Evolutionary conservation across 129 eudicot genomes (phyloP), one percentile per base, ranked within the genome.

Genomic region (Pseudognaphalium luteoalbum): DNA sequence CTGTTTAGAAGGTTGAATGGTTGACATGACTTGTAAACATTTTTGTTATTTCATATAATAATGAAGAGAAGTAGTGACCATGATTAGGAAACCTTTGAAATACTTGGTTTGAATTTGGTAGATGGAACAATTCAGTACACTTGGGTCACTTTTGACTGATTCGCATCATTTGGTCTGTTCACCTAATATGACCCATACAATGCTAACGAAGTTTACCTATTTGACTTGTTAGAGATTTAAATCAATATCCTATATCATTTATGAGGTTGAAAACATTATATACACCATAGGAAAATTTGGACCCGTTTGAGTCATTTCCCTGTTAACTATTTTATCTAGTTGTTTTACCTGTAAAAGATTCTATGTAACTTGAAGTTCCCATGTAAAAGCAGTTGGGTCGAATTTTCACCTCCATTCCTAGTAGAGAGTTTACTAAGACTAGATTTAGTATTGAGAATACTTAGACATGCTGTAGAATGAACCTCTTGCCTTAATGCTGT

Each of bases 381-480:
- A 44, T 11, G 15, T 16, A 44, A 44, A 44, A 44, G 52, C 52
- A 44, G 11, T 12, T 47, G 66, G 66, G 66, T 22, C 2, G 17
- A 21, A 33, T 5, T 47, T 0, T 47, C 54, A 47, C 54, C 54
- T 47, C 6, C 14, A 14, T 47, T 62, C 37, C 7, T 4, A 62
- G 14, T 62, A 62, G 7, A 8, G 12, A 29, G 19, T 62, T 29
- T 10, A 62, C 33, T 29, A 28, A 11, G 19, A 62, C 19, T 4
- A 2, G 2, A 12, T 9, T 21, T 1, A 6, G 29, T 19, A 57
- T 21, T 19, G 9, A 7, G 25, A 57, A n/a, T 57, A 57, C 62
- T n/a, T 57, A 63, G 21, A 63, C 68, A 19, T 62, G 68, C 39
- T 47, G 6, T 62, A 62, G 68, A 66, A 16, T 65, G 70, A 20